Base-by-base conservation (phyloP, 2,329 filamentous ascomycete genomes). In the Fusarium luffae region DNA sequence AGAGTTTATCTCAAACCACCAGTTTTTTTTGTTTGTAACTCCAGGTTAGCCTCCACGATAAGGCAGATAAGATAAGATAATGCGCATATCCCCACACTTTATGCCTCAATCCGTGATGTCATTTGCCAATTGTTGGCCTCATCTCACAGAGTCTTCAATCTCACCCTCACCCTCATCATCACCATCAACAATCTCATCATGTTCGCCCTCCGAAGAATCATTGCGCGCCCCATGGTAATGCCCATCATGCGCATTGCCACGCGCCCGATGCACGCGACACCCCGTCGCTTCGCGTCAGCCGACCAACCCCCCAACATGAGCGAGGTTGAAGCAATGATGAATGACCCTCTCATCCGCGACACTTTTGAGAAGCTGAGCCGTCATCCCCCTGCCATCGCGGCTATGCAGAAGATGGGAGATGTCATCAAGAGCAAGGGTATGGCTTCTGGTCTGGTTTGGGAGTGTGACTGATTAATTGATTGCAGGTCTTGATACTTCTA, bases 361-460 rank as follows among this genome's bases (percentile, higher is more conserved):
- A 69, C 70, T 1, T 66, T 72, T 7, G 67, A 71, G 67, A 71
- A 72, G 54, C 34, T 72, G 12, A 66, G 66, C 19, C 67, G 67
- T 10, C 67, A 72, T 27, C 70, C 70, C 7, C 70, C 69, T 21
- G 69, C 69, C 2, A 72, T 72, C 3, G 42, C 28, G 0, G 69
- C 69, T 9, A 68, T 72, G 70, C 63, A 72, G 13, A 72, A 50
- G 25, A 48, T 72, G 57, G 70, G 63, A 1, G 67, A 72, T 1
- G 59, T 72, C 2, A 66, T 72, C 19, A 70, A 66, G 42, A 54
- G 51, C 41, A 68, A 72, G 14, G 67, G 70, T 72, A 60, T 21
- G 19, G 19, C 19, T 21, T 21, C 19, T 7, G 7, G 5, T 46
- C 2, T 43, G 1, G 19, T 12, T 16, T 25, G 19, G 3, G 3